Percentiles rank a stretch among this genome's conserved stretches.
These are phyloP conservation scores for Fonsecaea pedrosoi DNA, from an alignment of 2,329 filamentous ascomycete species.

Conservation along the genomic window DNA sequence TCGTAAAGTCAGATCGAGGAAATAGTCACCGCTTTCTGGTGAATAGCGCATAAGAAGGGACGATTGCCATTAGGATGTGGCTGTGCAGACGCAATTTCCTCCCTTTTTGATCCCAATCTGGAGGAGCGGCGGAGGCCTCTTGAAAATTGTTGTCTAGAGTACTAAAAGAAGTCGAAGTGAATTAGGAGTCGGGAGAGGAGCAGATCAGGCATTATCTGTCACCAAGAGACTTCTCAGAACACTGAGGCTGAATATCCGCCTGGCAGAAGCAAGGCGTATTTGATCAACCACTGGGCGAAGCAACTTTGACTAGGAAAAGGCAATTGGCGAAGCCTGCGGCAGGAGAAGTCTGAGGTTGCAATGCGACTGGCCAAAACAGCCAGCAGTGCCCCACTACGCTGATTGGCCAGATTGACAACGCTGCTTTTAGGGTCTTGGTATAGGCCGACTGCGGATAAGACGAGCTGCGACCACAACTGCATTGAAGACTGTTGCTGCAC, in stretches of 20 bases:
- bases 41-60: background rate
- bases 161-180: background rate
- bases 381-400: conserved; percentile 25
- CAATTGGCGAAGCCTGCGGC: background rate
- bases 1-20: background rate
- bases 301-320: conserved; percentile 1
- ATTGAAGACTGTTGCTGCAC: background rate
- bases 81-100: conserved; percentile 18
- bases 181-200: background rate
- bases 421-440: background rate
- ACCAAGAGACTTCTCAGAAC: conserved; percentile 4
- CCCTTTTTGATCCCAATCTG: background rate
- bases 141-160: background rate
- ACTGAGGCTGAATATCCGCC: conserved; percentile 26
- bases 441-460: background rate
- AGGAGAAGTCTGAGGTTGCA: background rate
- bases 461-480: background rate
- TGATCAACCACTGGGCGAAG: background rate
- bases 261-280: conserved; percentile 29
- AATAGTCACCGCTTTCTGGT: background rate
- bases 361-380: background rate
- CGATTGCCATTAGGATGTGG: conserved; percentile 12
- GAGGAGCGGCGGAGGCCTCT: background rate
- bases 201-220: background rate
- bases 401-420: conserved; percentile 14